Evolutionary conservation across 2,329 filamentous ascomycete species (phyloP).

Genomic region (Aspergillus tubingensis): DNA sequence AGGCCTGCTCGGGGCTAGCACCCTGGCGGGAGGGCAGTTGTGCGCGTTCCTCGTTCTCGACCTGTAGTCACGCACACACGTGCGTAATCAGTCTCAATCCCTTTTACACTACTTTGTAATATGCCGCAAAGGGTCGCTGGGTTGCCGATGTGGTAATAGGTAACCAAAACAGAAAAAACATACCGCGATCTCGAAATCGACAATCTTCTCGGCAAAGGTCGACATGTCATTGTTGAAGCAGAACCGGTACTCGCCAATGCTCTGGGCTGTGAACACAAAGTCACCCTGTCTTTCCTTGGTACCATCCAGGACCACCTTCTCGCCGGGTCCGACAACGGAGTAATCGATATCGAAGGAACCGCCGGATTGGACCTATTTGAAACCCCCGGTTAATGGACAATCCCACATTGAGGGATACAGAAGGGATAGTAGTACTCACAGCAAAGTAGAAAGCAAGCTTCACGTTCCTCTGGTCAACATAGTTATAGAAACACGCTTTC

Average conservation of each 20-base stretch:
- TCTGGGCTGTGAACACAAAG: conserved; percentile 93
- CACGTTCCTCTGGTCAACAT: conserved; percentile 72
- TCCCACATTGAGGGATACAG: not conserved
- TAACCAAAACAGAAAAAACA: conserved; percentile 34
- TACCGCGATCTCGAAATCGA: conserved; percentile 97
- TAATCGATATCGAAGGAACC: conserved; percentile 98
- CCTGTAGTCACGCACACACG: conserved; percentile 51
- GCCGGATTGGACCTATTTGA: conserved; percentile 84
- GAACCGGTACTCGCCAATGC: conserved; percentile 87
- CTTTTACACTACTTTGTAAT: not conserved
- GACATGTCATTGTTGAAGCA: conserved; percentile 99
- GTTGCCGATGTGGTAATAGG: not conserved
- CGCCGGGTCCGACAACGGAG: conserved; percentile 76
- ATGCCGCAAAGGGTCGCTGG: not conserved
- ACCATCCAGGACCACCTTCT: conserved; percentile 80
- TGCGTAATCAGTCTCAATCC: not conserved
- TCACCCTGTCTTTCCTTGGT: conserved; percentile 93
- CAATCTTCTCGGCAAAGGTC: conserved; percentile 94
- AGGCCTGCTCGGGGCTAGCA: conserved; percentile 84
- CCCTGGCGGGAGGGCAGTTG: conserved; percentile 86
- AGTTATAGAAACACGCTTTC: conserved; percentile 91
- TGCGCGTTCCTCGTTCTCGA: conserved; percentile 85
- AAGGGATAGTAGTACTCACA: conserved; percentile 55
- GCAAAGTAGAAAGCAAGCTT: conserved; percentile 99
- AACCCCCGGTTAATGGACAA: not conserved